phyloP scores from a whole-genome alignment of 257 asterid species.

The Rhazya stricta region DNA sequence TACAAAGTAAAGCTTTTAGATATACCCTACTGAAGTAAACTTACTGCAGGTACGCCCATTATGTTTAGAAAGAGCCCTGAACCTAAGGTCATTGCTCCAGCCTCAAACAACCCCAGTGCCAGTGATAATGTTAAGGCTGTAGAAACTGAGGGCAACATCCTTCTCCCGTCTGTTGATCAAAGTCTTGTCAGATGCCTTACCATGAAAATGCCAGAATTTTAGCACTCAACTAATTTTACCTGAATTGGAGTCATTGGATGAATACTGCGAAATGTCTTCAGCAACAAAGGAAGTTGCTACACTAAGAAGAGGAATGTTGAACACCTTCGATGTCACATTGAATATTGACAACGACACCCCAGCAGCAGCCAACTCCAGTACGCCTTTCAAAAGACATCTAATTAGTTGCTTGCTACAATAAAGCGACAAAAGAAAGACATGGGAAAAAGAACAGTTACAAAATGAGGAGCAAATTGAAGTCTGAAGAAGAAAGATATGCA shows the following conservation, averaged over 20 bases:
- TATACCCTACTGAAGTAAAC: neutral
- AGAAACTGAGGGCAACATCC: slow-evolving; percentile 29
- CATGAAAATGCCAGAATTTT: neutral
- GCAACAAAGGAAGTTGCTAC: slow-evolving; percentile 49
- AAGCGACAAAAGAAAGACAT: neutral
- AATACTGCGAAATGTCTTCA: slow-evolving; percentile 39
- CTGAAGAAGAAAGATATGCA: neutral
- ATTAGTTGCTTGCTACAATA: slow-evolving; percentile 1
- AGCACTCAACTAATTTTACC: slow-evolving; percentile 18
- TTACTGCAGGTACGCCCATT: slow-evolving; percentile 34
- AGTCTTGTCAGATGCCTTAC: neutral
- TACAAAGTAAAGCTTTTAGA: neutral
- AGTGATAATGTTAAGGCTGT: slow-evolving; percentile 33
- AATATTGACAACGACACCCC: slow-evolving; percentile 43
- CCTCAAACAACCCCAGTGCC: slow-evolving; percentile 33
- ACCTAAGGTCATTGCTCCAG: slow-evolving; percentile 33
- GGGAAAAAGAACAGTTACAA: neutral
- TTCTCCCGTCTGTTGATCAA: slow-evolving; percentile 20
- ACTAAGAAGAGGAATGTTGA: slow-evolving; percentile 45
- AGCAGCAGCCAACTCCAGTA: slow-evolving; percentile 42
- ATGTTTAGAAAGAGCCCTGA: slow-evolving; percentile 29
- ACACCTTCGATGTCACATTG: slow-evolving; percentile 42
- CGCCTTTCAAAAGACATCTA: slow-evolving; percentile 25
- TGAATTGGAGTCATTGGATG: slow-evolving; percentile 18
- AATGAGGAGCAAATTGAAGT: neutral